These are phyloP conservation scores for Globisporangium uncinulatum DNA, from an alignment of 352 stramenopile species.

Conservation along the genomic window DNA sequence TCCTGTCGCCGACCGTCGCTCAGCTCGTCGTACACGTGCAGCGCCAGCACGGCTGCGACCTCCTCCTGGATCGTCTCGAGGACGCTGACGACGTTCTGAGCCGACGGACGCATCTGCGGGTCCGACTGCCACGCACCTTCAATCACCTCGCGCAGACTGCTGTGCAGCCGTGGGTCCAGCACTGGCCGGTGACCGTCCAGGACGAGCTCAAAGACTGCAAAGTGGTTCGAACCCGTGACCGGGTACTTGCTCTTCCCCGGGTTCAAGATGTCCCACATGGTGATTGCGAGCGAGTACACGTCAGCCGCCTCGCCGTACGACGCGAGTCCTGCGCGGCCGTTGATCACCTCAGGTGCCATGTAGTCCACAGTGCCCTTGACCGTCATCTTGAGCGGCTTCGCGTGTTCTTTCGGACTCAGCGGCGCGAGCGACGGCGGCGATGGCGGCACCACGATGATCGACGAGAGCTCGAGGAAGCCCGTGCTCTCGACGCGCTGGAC, in stretches of 20 bases:
- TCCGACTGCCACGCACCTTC: slow-evolving; percentile 47
- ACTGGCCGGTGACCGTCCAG: slow-evolving; percentile 37
- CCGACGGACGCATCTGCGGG: slow-evolving; percentile 37
- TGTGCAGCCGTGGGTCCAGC: slow-evolving; percentile 31
- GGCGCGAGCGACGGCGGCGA: background rate
- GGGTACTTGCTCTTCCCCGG: slow-evolving; percentile 45
- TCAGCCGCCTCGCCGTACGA: slow-evolving; percentile 62
- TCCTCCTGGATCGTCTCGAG: slow-evolving; percentile 70
- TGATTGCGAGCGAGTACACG: slow-evolving; percentile 60
- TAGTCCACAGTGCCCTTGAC: slow-evolving; percentile 69
- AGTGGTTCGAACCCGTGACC: slow-evolving; percentile 25
- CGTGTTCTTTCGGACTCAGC: background rate
- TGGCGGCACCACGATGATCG: background rate
- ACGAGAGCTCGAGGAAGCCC: slow-evolving; percentile 3
- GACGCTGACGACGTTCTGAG: slow-evolving; percentile 30
- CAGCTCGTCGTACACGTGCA: slow-evolving; percentile 40
- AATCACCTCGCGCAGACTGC: slow-evolving; percentile 53
- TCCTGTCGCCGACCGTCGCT: background rate
- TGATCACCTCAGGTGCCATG: slow-evolving; percentile 75
- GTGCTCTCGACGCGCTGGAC: background rate
- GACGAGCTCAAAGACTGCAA: slow-evolving; percentile 48
- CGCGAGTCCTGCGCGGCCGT: slow-evolving; percentile 30
- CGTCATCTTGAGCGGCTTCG: slow-evolving; percentile 31
- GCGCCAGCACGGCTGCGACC: slow-evolving; percentile 31
- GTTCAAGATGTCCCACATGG: slow-evolving; percentile 66